Evolutionary conservation across 1,284 basidiomycete species (phyloP), one percentile per base, ranked within the genome.

Genomic region (Marasmius tenuissimus): DNA sequence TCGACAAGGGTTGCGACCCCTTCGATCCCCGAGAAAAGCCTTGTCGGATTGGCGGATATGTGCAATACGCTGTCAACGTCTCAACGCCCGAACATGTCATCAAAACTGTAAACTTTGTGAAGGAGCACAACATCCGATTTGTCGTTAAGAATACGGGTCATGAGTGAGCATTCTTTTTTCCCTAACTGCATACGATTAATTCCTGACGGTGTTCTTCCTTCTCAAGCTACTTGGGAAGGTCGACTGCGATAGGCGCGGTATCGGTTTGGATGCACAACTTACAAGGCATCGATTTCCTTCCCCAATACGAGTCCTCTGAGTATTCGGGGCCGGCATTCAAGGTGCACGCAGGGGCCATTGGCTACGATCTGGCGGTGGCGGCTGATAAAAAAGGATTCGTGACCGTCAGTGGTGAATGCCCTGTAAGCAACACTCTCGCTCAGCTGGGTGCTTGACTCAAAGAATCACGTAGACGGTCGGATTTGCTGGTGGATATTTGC

Each of bases 141-240:
- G 66, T 70, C 5, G 60, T 70, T 12, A 64, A 64, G n/a, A 69
- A 69, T 55, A 69, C 69, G 1, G 70, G 70, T 8, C 70, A 71
- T 58, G 70, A 71, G 63, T 69, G 48, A 3, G 65, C 63, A 8
- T 37, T 37, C 39, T 45, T 16, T 22, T 47, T 42, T n/a, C 6
- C 45, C n/a, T 47, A 3, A 20, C 34, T 7, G 38, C 40, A 39
- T 45, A 9, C n/a, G 6, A 14, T 27, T 20, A 14, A 14, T n/a
- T n/a, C 12, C 34, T 55, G 14, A 34, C 22, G 34, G 35, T n/a
- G 9, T 10, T 33, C 38, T 38, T 18, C 33, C 18, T 8, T 39
- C 7, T 22, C 12, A 14, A 68, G 67, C 35, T 67, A 66, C 40
- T 66, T 69, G 67, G 68, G 68, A 22, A 61, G 64, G 37, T 68